These are phyloP conservation scores for Lentinula raphanica DNA, from an alignment of 768 basidiomycete genomes.

Conservation along the genomic window DNA sequence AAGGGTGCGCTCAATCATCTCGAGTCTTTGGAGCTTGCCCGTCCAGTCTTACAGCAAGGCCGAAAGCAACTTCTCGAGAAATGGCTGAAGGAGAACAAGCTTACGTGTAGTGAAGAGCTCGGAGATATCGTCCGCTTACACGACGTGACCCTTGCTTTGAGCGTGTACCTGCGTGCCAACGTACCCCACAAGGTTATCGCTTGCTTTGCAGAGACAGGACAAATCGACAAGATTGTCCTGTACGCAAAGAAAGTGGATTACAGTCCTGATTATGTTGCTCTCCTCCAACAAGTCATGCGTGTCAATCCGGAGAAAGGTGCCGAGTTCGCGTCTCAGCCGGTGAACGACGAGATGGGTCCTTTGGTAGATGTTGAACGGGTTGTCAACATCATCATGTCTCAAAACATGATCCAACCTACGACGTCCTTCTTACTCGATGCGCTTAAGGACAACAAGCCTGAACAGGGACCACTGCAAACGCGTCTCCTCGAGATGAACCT, in stretches of 20 bases:
- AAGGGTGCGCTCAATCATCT: slow-evolving; percentile 97
- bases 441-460: slow-evolving; percentile 96
- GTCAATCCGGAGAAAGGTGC: slow-evolving; percentile 96
- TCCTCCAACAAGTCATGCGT: slow-evolving; percentile 95
- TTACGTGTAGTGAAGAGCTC: slow-evolving; percentile 97
- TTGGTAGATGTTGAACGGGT: slow-evolving; percentile 93
- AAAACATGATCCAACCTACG: slow-evolving; percentile 99
- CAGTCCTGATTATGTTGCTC: slow-evolving; percentile 84
- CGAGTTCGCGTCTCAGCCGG: slow-evolving; percentile 93
- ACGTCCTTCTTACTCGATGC: slow-evolving; percentile 97
- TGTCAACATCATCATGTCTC: slow-evolving; percentile 98
- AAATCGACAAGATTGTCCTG: slow-evolving; percentile 95
- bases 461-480: slow-evolving; percentile 94
- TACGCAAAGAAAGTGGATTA: slow-evolving; percentile 98
- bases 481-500: slow-evolving; percentile 98
- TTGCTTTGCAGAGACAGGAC: slow-evolving; percentile 98
- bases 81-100: slow-evolving; percentile 99
- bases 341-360: slow-evolving; percentile 89
- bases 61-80: slow-evolving; percentile 97
- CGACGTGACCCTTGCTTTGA: slow-evolving; percentile 96
- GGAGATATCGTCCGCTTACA: slow-evolving; percentile 93
- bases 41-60: slow-evolving; percentile 93
- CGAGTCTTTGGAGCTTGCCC: slow-evolving; percentile 92
- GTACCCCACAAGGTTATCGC: slow-evolving; percentile 98
- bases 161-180: slow-evolving; percentile 95